These are phyloP conservation scores for Mrakia gelida DNA, from an alignment of 768 basidiomycete genomes.

Conservation along the genomic window DNA sequence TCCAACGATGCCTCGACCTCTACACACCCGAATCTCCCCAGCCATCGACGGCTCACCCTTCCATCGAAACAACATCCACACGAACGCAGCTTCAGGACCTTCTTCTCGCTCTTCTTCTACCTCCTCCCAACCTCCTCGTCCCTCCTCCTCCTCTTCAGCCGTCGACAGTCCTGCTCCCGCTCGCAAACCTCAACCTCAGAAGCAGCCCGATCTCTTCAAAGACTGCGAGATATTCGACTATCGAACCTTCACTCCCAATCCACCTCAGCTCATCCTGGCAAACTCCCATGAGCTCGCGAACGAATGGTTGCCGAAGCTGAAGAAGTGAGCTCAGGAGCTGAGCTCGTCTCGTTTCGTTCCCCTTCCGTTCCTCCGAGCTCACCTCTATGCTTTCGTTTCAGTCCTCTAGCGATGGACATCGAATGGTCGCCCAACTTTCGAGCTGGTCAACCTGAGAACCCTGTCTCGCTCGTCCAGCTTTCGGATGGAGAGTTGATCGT, in stretches of 20 bases:
- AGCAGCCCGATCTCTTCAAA: neutral
- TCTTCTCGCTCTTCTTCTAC: neutral
- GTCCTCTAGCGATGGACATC: slow-evolving; percentile 65
- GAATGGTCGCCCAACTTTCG: slow-evolving; percentile 68
- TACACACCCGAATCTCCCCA: too few species aligned
- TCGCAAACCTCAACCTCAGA: slow-evolving; percentile 1
- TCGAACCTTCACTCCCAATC: neutral
- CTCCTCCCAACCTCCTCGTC: neutral
- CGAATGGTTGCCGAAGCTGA: neutral
- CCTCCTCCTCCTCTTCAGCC: neutral
- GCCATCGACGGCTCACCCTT: neutral
- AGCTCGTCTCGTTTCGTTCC: neutral
- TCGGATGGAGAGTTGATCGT: slow-evolving; percentile 56
- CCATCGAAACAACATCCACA: neutral
- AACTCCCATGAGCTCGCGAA: neutral
- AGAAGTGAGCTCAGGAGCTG: neutral
- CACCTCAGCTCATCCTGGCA: neutral
- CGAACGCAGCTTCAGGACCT: neutral
- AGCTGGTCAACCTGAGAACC: slow-evolving; percentile 59
- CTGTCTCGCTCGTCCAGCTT: slow-evolving; percentile 69
- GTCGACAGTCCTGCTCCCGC: neutral
- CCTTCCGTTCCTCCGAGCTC: neutral
- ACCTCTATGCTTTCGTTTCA: neutral
- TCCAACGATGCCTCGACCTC: too few species aligned
- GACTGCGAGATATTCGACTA: neutral